Base-by-base conservation (phyloP, 352 stramenopile genomes). In the Phytopythium boreale region DNA sequence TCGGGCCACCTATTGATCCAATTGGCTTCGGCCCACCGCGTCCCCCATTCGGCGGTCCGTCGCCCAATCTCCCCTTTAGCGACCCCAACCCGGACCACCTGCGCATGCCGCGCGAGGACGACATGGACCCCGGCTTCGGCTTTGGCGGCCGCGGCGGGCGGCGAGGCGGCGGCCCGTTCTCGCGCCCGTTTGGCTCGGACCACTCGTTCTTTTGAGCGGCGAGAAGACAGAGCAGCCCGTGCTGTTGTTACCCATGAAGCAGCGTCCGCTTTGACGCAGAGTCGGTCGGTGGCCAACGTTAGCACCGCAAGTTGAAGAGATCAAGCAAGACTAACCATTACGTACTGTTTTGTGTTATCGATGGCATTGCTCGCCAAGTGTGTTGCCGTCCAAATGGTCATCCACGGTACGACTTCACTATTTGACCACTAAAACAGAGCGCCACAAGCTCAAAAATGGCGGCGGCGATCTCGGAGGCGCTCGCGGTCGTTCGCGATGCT, bases 1-100 rank as follows among this genome's bases (percentile, higher is more conserved):
- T 82, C 49, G 87, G 87, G 11, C 87, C 87, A 11, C 69, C 77
- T 0, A 77, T 77, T 8, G 77, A 89, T 36, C 82, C 83, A 22
- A 63, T 61, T 60, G 79, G 84, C 7, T 74, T 80, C 29, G 69
- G 74, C 22, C 74, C 71, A 9, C 57, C 57, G 36, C 67, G 70
- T 43, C 75, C 69, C 20, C 74, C 69, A 17, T 64, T 69, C 24
- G 70, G 75, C 36, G 69, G 68, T n/a, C 79, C 76, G 36, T 74
- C 72, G 20, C 85, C 85, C 26, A 76, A 60, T n/a, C 70, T 82
- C 56, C 82, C 82, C 15, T 96, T 96, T 61, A 85, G 85, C 34
- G 81, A 82, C 12, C 83, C 84, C 22, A 89, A 87, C 20, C 87
- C 87, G 20, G 87, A 95, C 43, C 87, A 95, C 59, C 51, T 95